Evolutionary conservation across 78 protist genomes (phyloP), one percentile per base, ranked within the genome.

Genomic region (Chrysochromulina tobinii): DNA sequence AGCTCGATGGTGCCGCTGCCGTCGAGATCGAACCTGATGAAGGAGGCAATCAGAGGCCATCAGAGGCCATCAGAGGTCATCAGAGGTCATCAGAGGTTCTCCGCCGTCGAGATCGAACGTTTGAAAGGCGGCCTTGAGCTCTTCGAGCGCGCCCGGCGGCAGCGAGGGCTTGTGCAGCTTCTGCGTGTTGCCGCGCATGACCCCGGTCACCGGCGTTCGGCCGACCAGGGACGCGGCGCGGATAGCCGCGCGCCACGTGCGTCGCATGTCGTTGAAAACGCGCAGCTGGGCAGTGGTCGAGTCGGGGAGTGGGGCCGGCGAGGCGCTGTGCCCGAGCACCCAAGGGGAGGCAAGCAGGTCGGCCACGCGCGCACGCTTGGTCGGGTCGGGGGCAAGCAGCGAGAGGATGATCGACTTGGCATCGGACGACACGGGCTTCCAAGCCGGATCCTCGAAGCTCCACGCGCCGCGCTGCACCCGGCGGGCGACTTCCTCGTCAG

Each of bases 301-400:
- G 53, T 4, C 25, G 84, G 25, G 84, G 23, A 75, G 84, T 6
- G 57, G 38, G 8, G 6, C 57, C 48, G 84, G 11, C 14, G 68
- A 18, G 38, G 38, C 86, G 38, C 38, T 38, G 68, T 20, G 25
- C 61, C 90, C 90, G 23, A 7, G 3, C 54, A 92, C 5, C 94
- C 94, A 92, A 21, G 88, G 90, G 86, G 81, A 86, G 25, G 2
- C 51, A 3, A 66, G 68, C 20, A 54, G 51, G 67, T 89, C 58
- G 23, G 23, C 27, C 14, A 61, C 59, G 12, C 89, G 61, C 18
- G 59, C 14, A 0, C 94, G 83, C 61, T 61, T 1, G 6, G 0
- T 7, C 12, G 94, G 89, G 27, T 83, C 90, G 12, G 18, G n/a
- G 27, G 0, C 1, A 9, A 92, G 50, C 87, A 89, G 25, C 38